phyloP scores from a whole-genome alignment of 768 basidiomycete genomes.

The Lactarius quietus region DNA sequence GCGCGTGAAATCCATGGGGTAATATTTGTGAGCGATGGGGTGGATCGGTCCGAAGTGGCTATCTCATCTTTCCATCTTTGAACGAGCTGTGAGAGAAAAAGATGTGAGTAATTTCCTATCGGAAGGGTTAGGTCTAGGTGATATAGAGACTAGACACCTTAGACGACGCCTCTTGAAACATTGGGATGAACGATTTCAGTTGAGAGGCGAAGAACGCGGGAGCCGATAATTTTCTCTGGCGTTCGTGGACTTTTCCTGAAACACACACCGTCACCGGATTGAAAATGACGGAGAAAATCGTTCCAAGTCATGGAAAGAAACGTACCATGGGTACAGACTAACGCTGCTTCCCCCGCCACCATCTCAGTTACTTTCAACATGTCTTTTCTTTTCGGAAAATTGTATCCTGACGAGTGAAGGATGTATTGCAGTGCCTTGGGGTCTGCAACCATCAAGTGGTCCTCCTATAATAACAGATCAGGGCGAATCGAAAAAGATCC shows the following conservation, averaged over 20 bases:
- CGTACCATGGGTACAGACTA: constrained; percentile 26
- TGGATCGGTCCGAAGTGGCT: background rate
- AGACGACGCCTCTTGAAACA: constrained; percentile 24
- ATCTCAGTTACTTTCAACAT: constrained; percentile 23
- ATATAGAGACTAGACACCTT: constrained; percentile 22
- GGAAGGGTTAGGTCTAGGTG: background rate
- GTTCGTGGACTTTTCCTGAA: constrained; percentile 26
- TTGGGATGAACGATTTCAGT: constrained; percentile 28
- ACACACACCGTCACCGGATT: background rate
- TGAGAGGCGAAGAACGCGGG: constrained; percentile 28
- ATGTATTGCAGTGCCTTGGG: constrained; percentile 32
- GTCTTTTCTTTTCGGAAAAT: constrained; percentile 25
- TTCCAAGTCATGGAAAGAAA: background rate
- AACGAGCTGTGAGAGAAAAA: constrained; percentile 22
- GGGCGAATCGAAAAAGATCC: background rate
- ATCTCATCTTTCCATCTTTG: constrained; percentile 30
- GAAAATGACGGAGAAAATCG: background rate
- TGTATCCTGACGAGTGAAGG: constrained; percentile 31
- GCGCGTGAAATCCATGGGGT: constrained; percentile 27
- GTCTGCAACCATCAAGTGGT: constrained; percentile 3
- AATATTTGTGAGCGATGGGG: constrained; percentile 22
- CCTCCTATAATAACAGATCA: constrained; percentile 3
- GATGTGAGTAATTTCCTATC: too few species aligned
- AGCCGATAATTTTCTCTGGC: constrained; percentile 29
- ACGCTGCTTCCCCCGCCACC: constrained; percentile 22